A percentile compares a stretch with the other conserved stretches of the same genome.
These are phyloP conservation scores for Phytopythium montanum DNA, from an alignment of 352 stramenopile genomes.

Conservation along the genomic window DNA sequence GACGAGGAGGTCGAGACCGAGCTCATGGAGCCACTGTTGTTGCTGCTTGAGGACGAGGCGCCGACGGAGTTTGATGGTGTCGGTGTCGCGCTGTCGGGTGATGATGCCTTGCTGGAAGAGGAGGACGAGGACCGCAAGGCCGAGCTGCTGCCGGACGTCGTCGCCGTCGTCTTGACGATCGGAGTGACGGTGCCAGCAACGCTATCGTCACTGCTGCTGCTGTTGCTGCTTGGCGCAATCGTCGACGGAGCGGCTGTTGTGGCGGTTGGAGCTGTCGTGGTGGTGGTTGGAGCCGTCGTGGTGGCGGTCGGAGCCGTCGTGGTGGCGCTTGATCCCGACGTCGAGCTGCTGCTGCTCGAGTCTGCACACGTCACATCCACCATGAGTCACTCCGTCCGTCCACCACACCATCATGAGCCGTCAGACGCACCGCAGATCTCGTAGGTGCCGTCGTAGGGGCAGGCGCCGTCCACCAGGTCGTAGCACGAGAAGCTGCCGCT, in stretches of 20 bases:
- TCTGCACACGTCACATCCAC: background rate
- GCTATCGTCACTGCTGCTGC: slow-evolving; percentile 1
- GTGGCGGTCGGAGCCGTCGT: background rate
- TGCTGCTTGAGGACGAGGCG: background rate
- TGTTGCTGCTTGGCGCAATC: background rate
- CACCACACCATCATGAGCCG: background rate
- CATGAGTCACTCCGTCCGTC: background rate
- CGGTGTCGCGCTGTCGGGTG: slow-evolving; percentile 4
- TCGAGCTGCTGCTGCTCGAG: background rate
- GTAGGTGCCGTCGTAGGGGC: slow-evolving; percentile 21
- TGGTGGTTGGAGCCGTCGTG: background rate
- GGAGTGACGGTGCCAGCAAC: background rate
- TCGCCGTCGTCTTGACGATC: slow-evolving; percentile 1
- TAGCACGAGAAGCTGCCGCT: slow-evolving; percentile 71
- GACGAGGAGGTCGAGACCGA: background rate
- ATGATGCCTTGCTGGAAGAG: background rate
- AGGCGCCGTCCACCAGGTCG: slow-evolving; percentile 28
- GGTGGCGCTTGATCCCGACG: background rate
- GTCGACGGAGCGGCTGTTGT: slow-evolving; percentile 1
- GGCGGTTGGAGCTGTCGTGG: background rate
- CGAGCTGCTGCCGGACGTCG: background rate
- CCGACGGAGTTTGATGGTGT: background rate
- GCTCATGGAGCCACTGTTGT: background rate
- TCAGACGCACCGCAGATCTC: slow-evolving; percentile 2
- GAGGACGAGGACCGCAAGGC: background rate